Conservation (phyloP, 73 alveolate genomes). For the Paramecium sonneborni region DNA sequence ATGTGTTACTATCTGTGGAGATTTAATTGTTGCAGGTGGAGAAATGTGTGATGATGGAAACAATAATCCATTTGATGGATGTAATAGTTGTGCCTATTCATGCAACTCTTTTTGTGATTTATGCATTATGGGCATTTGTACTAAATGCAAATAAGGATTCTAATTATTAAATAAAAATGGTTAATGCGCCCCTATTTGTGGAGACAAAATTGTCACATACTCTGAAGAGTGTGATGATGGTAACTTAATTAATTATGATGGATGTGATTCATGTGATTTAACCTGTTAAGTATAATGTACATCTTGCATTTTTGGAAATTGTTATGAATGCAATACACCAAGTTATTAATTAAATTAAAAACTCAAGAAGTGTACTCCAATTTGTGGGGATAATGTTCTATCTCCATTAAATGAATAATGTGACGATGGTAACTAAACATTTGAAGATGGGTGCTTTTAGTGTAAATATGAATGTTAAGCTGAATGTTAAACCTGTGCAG, state of each 20-base stretch:
- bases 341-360: background rate
- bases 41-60: slow-evolving; percentile 8
- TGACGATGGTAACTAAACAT: background rate
- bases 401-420: background rate
- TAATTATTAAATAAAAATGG: background rate
- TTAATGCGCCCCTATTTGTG: background rate
- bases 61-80: background rate
- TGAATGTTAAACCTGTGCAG: background rate
- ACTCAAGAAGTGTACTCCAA: background rate
- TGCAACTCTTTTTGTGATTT: background rate
- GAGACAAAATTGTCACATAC: slow-evolving; percentile 2
- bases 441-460: background rate
- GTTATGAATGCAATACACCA: slow-evolving; percentile 7
- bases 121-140: background rate
- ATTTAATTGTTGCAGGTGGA: background rate
- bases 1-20: background rate
- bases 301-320: background rate
- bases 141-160: background rate
- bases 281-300: background rate
- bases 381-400: slow-evolving; percentile 55
- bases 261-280: background rate
- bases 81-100: background rate
- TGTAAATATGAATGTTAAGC: slow-evolving; percentile 13
- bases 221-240: slow-evolving; percentile 28
- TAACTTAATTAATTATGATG: background rate